A percentile compares a stretch with the other conserved stretches of the same genome.
Conservation (phyloP, 139 green algal species). For the Chlamydomonas applanata region DNA sequence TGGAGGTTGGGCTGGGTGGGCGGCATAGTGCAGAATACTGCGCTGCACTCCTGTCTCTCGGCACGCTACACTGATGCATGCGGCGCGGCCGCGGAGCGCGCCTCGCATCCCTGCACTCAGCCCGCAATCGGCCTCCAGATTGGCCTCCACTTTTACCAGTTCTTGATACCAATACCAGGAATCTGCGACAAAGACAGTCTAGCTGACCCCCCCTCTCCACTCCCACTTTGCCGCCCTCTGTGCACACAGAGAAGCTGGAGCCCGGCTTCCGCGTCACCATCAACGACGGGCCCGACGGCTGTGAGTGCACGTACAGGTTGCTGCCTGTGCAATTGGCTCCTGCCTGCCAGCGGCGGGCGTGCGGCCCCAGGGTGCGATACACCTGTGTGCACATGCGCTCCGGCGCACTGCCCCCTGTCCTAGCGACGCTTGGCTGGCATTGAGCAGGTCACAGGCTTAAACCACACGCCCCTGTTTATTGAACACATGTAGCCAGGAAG, state of each 20-base stretch:
- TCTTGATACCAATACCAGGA: background rate
- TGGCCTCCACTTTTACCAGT: background rate
- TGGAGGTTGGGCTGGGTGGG: too few species aligned
- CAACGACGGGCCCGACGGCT: conserved; percentile 87
- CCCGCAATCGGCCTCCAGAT: too few species aligned
- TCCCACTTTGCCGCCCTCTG: too few species aligned
- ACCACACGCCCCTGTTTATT: background rate
- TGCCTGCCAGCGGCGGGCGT: too few species aligned
- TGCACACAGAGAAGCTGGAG: conserved; percentile 65
- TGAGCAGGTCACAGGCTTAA: too few species aligned
- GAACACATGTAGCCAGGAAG: background rate
- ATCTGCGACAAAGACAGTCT: background rate
- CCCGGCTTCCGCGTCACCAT: conserved; percentile 86
- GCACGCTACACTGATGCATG: too few species aligned
- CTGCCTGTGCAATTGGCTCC: too few species aligned
- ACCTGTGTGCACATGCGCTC: background rate
- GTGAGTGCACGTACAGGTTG: too few species aligned
- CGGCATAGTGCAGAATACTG: too few species aligned
- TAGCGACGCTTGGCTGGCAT: background rate
- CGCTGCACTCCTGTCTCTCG: too few species aligned
- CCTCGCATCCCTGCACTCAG: too few species aligned
- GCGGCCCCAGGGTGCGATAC: background rate
- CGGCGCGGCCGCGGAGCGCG: too few species aligned
- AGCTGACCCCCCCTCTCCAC: background rate
- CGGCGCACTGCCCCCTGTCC: background rate